A percentile compares a stretch with the other conserved stretches of the same genome.
phyloP scores from a whole-genome alignment of 2,329 filamentous ascomycete genomes.

The Chaetomium strumarium region DNA sequence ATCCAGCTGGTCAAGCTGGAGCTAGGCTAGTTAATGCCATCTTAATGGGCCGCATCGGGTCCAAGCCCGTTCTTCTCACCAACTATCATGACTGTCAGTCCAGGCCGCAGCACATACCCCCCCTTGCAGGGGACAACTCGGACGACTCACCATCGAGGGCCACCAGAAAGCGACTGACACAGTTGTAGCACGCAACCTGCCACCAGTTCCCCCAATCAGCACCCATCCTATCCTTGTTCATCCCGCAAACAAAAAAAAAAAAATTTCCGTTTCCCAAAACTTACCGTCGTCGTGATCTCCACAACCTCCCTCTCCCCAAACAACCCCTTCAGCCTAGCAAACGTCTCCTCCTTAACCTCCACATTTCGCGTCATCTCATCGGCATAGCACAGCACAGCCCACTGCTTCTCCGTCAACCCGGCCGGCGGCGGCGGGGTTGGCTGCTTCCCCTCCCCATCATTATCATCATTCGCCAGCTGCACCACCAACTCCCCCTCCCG shows the following conservation, averaged over 20 bases:
- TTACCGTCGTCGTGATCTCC: conserved; percentile 70
- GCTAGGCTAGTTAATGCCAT: not conserved
- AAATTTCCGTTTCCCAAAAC: no score
- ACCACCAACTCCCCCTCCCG: conserved; percentile 26
- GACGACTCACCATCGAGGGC: conserved; percentile 63
- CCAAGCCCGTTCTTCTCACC: conserved; percentile 52
- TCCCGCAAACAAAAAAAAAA: not conserved
- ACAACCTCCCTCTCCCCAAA: conserved; percentile 70
- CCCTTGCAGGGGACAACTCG: not conserved
- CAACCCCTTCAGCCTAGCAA: conserved; percentile 52
- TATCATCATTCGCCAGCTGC: conserved; percentile 27
- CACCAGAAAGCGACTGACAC: conserved; percentile 76
- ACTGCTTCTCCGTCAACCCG: conserved; percentile 53
- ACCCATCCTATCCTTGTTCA: not conserved
- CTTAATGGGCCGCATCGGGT: conserved; percentile 39
- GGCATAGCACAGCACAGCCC: conserved; percentile 65
- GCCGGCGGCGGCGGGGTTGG: no score
- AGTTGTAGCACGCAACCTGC: conserved; percentile 72
- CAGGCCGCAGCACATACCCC: not conserved
- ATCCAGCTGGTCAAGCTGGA: no score
- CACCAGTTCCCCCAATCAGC: conserved; percentile 10
- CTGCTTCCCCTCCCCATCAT: no score
- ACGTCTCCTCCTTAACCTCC: conserved; percentile 61
- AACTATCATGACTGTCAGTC: conserved; percentile 37
- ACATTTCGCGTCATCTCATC: conserved; percentile 80